Evolutionary conservation across 2,329 filamentous ascomycete genomes (phyloP).

Genomic region (Pseudogymnoascus sp.): DNA sequence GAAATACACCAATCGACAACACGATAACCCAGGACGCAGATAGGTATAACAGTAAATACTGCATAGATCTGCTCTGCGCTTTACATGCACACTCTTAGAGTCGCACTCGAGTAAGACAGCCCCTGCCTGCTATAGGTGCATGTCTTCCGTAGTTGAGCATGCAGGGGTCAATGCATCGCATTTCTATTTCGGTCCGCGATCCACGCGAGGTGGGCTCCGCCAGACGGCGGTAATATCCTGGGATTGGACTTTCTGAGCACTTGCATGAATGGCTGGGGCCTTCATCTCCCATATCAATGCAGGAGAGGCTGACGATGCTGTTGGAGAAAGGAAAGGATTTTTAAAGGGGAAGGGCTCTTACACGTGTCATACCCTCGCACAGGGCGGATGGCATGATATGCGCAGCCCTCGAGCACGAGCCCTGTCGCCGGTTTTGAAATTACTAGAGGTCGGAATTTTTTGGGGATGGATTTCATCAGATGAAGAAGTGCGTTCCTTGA

Average conservation of each 20-base stretch:
- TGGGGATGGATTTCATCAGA: background rate
- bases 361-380: background rate
- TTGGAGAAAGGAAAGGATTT: background rate
- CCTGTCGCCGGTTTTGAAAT: background rate
- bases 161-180: background rate
- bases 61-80: background rate
- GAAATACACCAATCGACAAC: background rate
- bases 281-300: conserved; percentile 35
- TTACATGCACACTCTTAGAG: background rate
- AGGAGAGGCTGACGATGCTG: conserved; percentile 9
- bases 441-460: background rate
- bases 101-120: background rate
- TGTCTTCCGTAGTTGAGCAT: background rate
- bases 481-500: background rate
- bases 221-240: background rate
- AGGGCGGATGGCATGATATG: background rate
- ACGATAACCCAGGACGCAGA: background rate
- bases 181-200: background rate
- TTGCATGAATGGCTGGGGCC: conserved; percentile 22
- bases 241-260: conserved; percentile 9
- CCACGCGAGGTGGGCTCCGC: background rate
- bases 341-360: background rate
- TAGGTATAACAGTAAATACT: background rate
- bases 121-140: background rate
- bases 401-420: background rate